phyloP scores from a whole-genome alignment of 225 moss, liverwort and hornwort genomes.

The Marchantia paleacea region DNA sequence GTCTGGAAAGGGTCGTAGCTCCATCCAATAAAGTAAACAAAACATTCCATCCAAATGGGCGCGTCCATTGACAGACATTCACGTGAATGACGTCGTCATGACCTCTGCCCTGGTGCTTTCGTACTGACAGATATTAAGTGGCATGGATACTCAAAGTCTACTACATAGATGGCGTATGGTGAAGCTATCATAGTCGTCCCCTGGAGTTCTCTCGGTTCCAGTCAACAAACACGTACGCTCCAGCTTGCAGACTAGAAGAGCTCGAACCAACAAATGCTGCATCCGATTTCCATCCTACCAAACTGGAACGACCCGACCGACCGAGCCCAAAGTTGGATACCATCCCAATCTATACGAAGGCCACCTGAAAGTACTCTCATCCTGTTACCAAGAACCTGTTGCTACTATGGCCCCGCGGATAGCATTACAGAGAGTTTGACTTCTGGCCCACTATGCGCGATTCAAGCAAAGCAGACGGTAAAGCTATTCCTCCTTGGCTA shows the following conservation, averaged over 20 bases:
- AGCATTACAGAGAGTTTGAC: background rate
- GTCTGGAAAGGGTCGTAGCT: conserved; percentile 2
- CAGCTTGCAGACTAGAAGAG: background rate
- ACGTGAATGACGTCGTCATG: conserved; percentile 13
- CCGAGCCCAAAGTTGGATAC: background rate
- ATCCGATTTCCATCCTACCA: no score
- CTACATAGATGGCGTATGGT: conserved; percentile 1
- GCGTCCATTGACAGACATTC: conserved; percentile 8
- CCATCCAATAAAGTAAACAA: background rate
- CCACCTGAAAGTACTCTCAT: background rate
- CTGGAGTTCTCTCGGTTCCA: background rate
- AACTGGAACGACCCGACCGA: background rate
- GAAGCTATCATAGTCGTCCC: background rate
- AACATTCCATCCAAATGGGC: conserved; percentile 6
- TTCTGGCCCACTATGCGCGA: background rate
- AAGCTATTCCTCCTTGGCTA: background rate
- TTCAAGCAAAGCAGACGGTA: background rate
- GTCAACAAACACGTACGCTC: background rate
- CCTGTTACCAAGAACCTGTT: background rate
- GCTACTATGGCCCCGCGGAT: background rate
- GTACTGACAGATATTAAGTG: conserved; percentile 1
- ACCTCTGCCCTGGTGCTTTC: background rate
- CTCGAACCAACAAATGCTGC: no score
- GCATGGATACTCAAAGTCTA: conserved; percentile 6
- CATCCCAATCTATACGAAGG: background rate